Percentiles rank a stretch among this genome's conserved stretches.
These are phyloP conservation scores for Mycena filopes DNA, from an alignment of 768 basidiomycete species.

Conservation along the genomic window DNA sequence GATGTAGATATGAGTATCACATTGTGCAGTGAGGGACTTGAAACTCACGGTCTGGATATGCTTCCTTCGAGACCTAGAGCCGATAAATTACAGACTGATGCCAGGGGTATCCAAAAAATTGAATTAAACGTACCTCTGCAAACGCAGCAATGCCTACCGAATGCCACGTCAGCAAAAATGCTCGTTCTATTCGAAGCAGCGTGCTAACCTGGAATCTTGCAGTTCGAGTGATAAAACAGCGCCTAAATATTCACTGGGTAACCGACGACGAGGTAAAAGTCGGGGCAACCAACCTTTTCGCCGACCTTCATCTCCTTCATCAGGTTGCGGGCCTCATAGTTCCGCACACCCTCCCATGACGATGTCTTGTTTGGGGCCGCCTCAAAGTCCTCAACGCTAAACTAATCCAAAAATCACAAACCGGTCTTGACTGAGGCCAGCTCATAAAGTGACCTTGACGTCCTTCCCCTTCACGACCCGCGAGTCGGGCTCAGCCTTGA, in stretches of 20 bases:
- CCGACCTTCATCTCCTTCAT: constrained; percentile 85
- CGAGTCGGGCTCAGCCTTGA: constrained; percentile 89
- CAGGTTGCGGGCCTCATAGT: constrained; percentile 83
- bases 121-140: constrained; percentile 66
- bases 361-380: constrained; percentile 69
- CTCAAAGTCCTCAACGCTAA: constrained; percentile 90
- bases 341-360: constrained; percentile 90
- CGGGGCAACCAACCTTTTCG: constrained; percentile 65
- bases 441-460: constrained; percentile 71
- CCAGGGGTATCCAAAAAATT: neutral
- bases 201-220: constrained; percentile 77
- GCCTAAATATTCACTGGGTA: constrained; percentile 55
- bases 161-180: constrained; percentile 10
- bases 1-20: constrained; percentile 2
- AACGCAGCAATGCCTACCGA: constrained; percentile 79
- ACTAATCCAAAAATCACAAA: constrained; percentile 52
- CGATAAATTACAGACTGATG: constrained; percentile 15
- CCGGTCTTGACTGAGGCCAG: constrained; percentile 1
- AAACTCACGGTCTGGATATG: constrained; percentile 88
- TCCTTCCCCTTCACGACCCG: constrained; percentile 89
- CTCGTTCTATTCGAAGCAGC: neutral
- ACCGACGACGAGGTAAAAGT: neutral
- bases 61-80: constrained; percentile 77
- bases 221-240: constrained; percentile 89
- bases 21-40: constrained; percentile 14